Evolutionary conservation across 371 early-diverging fungal species (phyloP).

Genomic region (Rhizopus delemar): DNA sequence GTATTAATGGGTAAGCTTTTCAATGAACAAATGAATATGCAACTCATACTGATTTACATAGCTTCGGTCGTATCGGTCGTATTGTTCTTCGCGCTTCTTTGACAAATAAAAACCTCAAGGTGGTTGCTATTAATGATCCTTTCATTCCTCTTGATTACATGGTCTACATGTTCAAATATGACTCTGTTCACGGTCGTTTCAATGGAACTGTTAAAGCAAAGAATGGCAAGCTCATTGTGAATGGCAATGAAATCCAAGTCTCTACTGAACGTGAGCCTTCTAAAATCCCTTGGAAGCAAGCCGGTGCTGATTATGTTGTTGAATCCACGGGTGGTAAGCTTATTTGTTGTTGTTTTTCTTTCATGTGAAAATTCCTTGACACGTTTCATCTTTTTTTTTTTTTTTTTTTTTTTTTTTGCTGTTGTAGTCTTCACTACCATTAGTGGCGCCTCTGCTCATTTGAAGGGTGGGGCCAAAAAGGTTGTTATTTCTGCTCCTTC

Average conservation of each 20-base stretch:
- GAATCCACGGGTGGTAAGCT: conserved; percentile 36
- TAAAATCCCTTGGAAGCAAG: conserved; percentile 89
- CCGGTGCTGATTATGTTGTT: conserved; percentile 82
- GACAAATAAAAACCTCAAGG: conserved; percentile 71
- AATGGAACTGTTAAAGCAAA: conserved; percentile 77
- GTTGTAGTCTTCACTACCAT: conserved; percentile 93
- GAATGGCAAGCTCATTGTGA: conserved; percentile 83
- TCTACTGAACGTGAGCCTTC: conserved; percentile 74
- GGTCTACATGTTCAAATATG: conserved; percentile 97
- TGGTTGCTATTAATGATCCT: conserved; percentile 98
- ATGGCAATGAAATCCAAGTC: conserved; percentile 81
- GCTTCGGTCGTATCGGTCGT: conserved; percentile 99
- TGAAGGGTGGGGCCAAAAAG: conserved; percentile 91
- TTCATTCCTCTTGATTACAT: conserved; percentile 96
- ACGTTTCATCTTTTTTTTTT: conserved; percentile 47
- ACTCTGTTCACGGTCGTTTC: conserved; percentile 96
- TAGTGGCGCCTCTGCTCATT: conserved; percentile 88
- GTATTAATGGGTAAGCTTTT: conserved; percentile 32
- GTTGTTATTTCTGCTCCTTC: conserved; percentile 99
- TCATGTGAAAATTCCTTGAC: neutral
- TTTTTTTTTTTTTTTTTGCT: conserved; percentile 89
- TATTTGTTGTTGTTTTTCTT: too few relatives aligned
- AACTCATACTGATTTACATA: conserved; percentile 19
- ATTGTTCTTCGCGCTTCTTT: conserved; percentile 94
- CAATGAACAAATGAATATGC: too few relatives aligned